phyloP scores from a whole-genome alignment of 345 rosid genomes.

The Acer campestre region DNA sequence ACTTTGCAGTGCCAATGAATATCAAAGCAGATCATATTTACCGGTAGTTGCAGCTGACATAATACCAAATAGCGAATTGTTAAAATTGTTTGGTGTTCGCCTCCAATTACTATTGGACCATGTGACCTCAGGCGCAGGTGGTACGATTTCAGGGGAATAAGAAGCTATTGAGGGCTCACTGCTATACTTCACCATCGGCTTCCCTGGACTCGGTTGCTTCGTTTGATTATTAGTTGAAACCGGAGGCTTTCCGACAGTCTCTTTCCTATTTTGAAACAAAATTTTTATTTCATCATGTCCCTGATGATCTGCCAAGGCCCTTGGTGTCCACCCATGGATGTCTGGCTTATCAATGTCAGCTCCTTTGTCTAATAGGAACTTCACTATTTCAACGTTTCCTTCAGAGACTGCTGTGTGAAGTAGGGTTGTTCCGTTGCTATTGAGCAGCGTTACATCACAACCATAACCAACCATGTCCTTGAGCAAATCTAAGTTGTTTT shows the following conservation, averaged over 20 bases:
- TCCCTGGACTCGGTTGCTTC: slow-evolving; percentile 10
- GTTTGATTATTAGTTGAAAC: slow-evolving; percentile 11
- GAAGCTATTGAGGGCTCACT: slow-evolving; percentile 61
- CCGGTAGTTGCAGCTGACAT: slow-evolving; percentile 71
- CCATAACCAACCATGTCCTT: slow-evolving; percentile 52
- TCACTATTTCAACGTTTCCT: slow-evolving; percentile 61
- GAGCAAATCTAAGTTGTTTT: slow-evolving; percentile 58
- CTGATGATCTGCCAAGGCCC: slow-evolving; percentile 75
- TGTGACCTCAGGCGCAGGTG: slow-evolving; percentile 34
- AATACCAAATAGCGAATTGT: slow-evolving; percentile 76
- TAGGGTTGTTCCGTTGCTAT: slow-evolving; percentile 54
- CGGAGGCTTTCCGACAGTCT: slow-evolving; percentile 6
- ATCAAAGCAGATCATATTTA: slow-evolving; percentile 4
- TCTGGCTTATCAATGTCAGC: slow-evolving; percentile 65
- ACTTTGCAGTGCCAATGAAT: too few relatives aligned
- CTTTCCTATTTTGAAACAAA: slow-evolving; percentile 34
- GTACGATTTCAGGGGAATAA: slow-evolving; percentile 20
- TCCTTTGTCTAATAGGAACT: slow-evolving; percentile 65
- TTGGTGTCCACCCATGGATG: slow-evolving; percentile 71
- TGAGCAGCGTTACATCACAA: slow-evolving; percentile 58
- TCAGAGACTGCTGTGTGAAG: slow-evolving; percentile 73
- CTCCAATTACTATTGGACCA: slow-evolving; percentile 38
- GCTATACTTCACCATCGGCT: slow-evolving; percentile 51
- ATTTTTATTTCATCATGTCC: slow-evolving; percentile 69
- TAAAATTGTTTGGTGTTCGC: slow-evolving; percentile 48